Percentiles rank a stretch among this genome's conserved stretches.
phyloP scores from a whole-genome alignment of 1,284 basidiomycete genomes.

The Psilocybe mexicana region DNA sequence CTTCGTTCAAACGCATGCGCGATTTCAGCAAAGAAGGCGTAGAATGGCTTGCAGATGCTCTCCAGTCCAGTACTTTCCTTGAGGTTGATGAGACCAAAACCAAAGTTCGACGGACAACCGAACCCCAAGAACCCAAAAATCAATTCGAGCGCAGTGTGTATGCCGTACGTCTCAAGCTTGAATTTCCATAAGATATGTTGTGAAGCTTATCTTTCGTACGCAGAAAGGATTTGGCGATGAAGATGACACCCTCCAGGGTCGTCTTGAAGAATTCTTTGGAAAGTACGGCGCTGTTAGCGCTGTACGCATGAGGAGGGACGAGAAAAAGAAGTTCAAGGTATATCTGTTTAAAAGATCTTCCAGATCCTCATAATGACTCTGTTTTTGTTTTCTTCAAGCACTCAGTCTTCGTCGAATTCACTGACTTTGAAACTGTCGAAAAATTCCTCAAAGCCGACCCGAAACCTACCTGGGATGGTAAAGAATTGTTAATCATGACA shows the following conservation, averaged over 20 bases:
- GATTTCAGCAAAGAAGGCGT: conserved; percentile 64
- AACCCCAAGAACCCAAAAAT: conserved; percentile 72
- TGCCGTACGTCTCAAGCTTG: conserved; percentile 57
- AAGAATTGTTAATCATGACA: conserved; percentile 82
- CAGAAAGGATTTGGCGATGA: conserved; percentile 93
- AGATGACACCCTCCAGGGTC: conserved; percentile 66
- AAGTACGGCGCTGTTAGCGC: conserved; percentile 83
- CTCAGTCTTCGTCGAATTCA: conserved; percentile 93
- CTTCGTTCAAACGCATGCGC: conserved; percentile 96
- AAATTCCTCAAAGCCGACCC: conserved; percentile 80
- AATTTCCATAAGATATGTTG: not conserved
- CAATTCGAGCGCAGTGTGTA: conserved; percentile 82
- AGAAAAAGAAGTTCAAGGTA: conserved; percentile 84
- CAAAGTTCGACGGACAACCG: conserved; percentile 74
- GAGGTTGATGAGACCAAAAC: conserved; percentile 76
- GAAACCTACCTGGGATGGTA: conserved; percentile 76
- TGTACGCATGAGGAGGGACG: conserved; percentile 84
- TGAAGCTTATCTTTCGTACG: conserved; percentile 3
- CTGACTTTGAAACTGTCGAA: conserved; percentile 69
- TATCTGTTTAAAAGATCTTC: conserved; percentile 11
- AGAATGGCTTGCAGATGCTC: conserved; percentile 66
- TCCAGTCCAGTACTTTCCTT: conserved; percentile 67
- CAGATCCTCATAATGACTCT: not conserved
- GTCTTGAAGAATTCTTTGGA: conserved; percentile 83
- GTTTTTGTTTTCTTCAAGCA: conserved; percentile 49